These are phyloP conservation scores for Emericellopsis atlantica DNA, from an alignment of 2,329 filamentous ascomycete genomes.

Conservation along the genomic window DNA sequence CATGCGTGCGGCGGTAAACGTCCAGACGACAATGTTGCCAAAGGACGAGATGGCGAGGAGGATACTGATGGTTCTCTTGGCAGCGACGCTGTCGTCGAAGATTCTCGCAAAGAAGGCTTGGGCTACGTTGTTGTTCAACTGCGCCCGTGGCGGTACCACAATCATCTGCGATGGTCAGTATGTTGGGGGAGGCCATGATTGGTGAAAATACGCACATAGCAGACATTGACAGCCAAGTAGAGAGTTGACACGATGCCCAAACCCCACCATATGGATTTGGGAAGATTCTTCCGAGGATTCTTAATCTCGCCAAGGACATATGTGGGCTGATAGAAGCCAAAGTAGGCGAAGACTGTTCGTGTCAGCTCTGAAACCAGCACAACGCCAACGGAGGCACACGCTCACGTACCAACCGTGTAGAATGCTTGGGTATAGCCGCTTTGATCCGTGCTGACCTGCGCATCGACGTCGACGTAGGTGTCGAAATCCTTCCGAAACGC, in stretches of 20 bases:
- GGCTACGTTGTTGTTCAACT: constrained; percentile 13
- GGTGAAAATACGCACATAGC: background rate
- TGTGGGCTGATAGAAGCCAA: background rate
- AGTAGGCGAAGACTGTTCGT: background rate
- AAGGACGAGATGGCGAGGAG: constrained; percentile 40
- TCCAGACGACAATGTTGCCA: constrained; percentile 44
- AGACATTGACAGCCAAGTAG: constrained; percentile 19
- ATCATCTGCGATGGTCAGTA: constrained; percentile 21
- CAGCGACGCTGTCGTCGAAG: constrained; percentile 12
- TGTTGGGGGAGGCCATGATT: background rate
- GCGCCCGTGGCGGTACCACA: constrained; percentile 13
- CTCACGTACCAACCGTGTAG: constrained; percentile 17
- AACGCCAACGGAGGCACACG: background rate
- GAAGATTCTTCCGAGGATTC: background rate
- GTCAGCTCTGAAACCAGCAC: background rate
- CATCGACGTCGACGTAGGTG: background rate
- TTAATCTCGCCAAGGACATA: background rate
- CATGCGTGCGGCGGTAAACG: constrained; percentile 40
- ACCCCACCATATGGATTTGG: constrained; percentile 12
- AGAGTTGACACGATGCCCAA: constrained; percentile 16
- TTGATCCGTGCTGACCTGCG: constrained; percentile 4
- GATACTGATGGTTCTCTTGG: constrained; percentile 25
- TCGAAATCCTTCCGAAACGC: background rate
- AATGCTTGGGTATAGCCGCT: constrained; percentile 25
- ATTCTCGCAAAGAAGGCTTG: constrained; percentile 20